Conservation (phyloP, 2,329 filamentous ascomycete genomes). For the Colletotrichum truncatum region DNA sequence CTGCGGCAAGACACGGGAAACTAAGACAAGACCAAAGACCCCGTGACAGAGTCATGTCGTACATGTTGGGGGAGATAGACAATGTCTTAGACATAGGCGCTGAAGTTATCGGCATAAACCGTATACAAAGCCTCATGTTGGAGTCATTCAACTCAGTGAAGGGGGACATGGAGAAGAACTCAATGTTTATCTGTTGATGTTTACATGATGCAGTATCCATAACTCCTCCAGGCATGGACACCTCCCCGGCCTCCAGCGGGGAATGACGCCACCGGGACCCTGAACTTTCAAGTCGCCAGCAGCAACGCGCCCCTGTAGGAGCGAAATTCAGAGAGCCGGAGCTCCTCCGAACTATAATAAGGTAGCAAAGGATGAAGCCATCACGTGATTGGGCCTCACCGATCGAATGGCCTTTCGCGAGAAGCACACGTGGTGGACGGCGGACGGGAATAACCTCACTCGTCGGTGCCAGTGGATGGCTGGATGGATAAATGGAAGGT, state of each 20-base stretch:
- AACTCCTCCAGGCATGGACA: no score
- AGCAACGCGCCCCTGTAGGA: neutral
- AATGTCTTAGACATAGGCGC: neutral
- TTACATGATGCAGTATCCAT: no score
- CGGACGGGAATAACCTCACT: slow-evolving; percentile 2
- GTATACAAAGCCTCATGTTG: no score
- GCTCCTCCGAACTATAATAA: neutral
- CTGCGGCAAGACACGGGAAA: neutral
- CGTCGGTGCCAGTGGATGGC: no score
- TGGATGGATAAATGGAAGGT: no score
- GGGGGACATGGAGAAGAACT: no score
- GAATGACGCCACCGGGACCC: slow-evolving; percentile 18
- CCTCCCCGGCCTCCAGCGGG: neutral
- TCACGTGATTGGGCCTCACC: neutral
- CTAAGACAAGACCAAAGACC: neutral
- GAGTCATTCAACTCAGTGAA: no score
- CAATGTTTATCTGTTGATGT: no score
- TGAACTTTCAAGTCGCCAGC: neutral
- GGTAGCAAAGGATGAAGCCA: no score
- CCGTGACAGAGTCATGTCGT: neutral
- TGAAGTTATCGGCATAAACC: no score
- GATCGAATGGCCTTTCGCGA: neutral
- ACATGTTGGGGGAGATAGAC: neutral
- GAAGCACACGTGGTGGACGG: neutral
- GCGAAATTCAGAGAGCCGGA: neutral